Base-by-base conservation (phyloP, 2,329 filamentous ascomycete species). In the Fusarium sp. region DNA sequence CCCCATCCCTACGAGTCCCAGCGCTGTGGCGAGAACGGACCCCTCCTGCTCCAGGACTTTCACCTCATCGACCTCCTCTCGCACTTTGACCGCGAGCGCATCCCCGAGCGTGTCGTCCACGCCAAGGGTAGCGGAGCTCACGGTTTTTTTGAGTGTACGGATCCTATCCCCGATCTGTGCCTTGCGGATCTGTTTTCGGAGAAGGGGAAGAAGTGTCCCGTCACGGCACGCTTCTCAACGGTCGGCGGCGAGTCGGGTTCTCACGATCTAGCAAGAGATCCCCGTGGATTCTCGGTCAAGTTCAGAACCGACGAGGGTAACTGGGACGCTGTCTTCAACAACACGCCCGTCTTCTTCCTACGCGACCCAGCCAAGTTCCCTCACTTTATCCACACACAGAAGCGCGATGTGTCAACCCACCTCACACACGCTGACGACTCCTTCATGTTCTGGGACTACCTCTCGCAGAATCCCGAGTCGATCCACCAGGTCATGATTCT, bases 311-410 rank as follows among this genome's bases (percentile, higher is more conserved):
- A 75, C 1, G 72, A 74, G 8, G 72, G 72, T 4, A 75, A 61
- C 0, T 23, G 64, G 5, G 72, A 74, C 3, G 35, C 32, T 32
- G 72, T 74, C 1, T 66, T 59, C 11, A 74, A 74, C 16, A 94
- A 94, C 80, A 93, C 91, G 0, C 92, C 92, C 0, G 89, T 94
- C 4, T 95, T 94, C 86, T 94, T 95, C 83, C 79, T 94, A n/a
- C 86, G 92, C 63, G 92, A 94, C 72, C 91, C 92, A 0, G 88
- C 91, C 73, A 94, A 94, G 81, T 94, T 93, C 79, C 92, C 92
- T 27, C 85, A 92, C 78, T 92, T 94, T 78, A 94, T 94, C 63
- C 92, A 94, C 80, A 93, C 92, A 0, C 92, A 94, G 80, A 94
- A 94, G 86, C 87, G 92, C n/a, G 86, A 94, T 77, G 20, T 54